Evolutionary conservation across 208 protist species (phyloP), one percentile per base, ranked within the genome.

Genomic region (Leishmania martiniquensis): DNA sequence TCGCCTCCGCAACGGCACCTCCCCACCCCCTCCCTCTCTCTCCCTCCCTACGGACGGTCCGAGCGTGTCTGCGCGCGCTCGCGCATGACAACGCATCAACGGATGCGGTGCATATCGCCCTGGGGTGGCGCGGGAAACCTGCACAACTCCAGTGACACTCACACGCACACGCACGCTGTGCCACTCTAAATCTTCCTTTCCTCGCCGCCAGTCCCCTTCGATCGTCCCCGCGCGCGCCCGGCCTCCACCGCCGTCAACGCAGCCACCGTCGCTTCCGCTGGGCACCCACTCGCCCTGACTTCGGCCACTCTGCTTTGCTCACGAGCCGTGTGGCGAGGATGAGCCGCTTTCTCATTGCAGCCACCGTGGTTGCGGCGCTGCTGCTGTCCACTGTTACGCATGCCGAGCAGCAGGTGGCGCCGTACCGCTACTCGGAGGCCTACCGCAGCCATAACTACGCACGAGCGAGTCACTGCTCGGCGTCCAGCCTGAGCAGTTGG

Each of bases 401-500:
- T 17, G 69, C 69, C 15, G 69, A 45, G 7, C 34, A 32, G 69
- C 39, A 74, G 69, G 47, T n/a, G 47, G 49, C 29, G 51, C 69
- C 69, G 47, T 74, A 74, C 52, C 12, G 6, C 17, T 74, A 69
- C 54, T 42, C 4, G 4, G 76, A 80, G 42, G 76, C 76, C 2
- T 67, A 52, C 25, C 76, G 76, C 54, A 60, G 62, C 34, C 55
- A 66, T 54, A 67, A 75, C 44, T 73, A 57, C 54, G 49, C 59
- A 39, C 76, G 76, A 39, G 57, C 52, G 37, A 74, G 65, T 54
- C 52, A 80, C 76, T 80, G 76, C 42, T 4, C 22, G 10, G 37
- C 54, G 12, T 13, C 47, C 3, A 42, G 66, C 25, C 25, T 79
- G 3, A 45, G 51, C 25, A 51, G 9, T 29, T 79, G 75, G 75